Evolutionary conservation across 2,329 filamentous ascomycete genomes (phyloP), one percentile per base, ranked within the genome.

Genomic region (Thermomyces lanuginosus): DNA sequence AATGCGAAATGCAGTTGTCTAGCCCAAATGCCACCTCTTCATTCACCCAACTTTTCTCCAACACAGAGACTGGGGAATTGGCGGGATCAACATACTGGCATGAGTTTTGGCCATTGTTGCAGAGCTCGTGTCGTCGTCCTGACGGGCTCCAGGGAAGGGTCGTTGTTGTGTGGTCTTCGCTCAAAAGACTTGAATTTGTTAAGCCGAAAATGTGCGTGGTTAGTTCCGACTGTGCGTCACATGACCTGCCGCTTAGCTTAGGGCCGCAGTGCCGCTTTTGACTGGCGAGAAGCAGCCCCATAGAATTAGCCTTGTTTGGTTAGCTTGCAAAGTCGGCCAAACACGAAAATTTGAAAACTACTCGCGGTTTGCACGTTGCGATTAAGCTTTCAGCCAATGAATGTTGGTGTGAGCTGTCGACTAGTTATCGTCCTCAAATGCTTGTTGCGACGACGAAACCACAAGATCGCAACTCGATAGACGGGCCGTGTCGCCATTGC

Each of bases 41-140:
- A 35, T 25, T 26, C 23, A 33, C 17, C 24, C 7, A 27, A 30
- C 22, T 27, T 30, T 22, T 20, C 11, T 30, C 26, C 27, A 24
- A 30, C 17, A 29, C 30, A 28, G 17, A n/a, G n/a, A n/a, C n/a
- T n/a, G n/a, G n/a, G n/a, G n/a, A 8, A 18, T 26, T 26, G 18
- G 24, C 21, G 20, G 31, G 14, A 13, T 19, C 30, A 29, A 45
- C 44, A 31, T 35, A 49, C 46, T 39, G 32, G 36, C 35, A 40
- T 48, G 46, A 28, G 36, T 36, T 35, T 45, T 44, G 31, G 42
- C 34, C 46, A 49, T 49, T 36, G 40, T 45, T 35, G 33, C 35
- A 36, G 38, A 45, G 42, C 43, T 37, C 32, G 29, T 34, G 32
- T 27, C 31, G 30, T 23, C 26, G 34, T 30, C 26, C 30, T 30